Conservation (phyloP, 305 asterid species). For the Fraxinus platypoda region DNA sequence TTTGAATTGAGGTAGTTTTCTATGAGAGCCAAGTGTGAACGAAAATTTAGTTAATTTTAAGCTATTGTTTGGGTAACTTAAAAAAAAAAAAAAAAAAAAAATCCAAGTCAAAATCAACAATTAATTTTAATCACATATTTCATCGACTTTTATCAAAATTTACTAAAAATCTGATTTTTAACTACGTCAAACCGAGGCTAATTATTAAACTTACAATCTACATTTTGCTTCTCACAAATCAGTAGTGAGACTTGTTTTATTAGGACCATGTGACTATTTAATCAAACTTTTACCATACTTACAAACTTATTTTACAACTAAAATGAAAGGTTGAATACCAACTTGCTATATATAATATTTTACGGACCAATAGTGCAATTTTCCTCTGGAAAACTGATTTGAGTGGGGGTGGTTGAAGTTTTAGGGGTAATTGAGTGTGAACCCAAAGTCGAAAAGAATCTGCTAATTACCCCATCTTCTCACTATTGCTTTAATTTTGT, state of each 20-base stretch:
- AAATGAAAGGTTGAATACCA: background rate
- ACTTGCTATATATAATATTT: background rate
- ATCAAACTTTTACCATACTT: background rate
- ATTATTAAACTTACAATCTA: background rate
- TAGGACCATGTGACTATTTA: background rate
- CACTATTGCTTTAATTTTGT: background rate
- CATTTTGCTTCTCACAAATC: background rate
- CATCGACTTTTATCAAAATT: no score
- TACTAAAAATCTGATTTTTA: no score
- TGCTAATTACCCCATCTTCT: constrained; percentile 7
- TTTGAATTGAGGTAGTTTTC: no score
- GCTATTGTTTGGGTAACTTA: no score
- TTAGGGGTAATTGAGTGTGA: constrained; percentile 28
- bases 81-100: no score
- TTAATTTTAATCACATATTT: no score
- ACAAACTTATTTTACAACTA: background rate
- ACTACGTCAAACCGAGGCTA: no score
- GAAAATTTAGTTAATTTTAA: no score
- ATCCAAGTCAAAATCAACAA: no score
- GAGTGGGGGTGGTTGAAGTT: constrained; percentile 10
- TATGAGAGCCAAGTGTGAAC: no score
- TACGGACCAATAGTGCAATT: background rate
- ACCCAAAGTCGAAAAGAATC: constrained; percentile 32
- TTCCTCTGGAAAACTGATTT: background rate
- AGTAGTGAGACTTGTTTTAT: background rate